Evolutionary conservation across 805 yeast genomes (phyloP), one percentile per base, ranked within the genome.

Genomic region (Hyphopichia homilentoma): DNA sequence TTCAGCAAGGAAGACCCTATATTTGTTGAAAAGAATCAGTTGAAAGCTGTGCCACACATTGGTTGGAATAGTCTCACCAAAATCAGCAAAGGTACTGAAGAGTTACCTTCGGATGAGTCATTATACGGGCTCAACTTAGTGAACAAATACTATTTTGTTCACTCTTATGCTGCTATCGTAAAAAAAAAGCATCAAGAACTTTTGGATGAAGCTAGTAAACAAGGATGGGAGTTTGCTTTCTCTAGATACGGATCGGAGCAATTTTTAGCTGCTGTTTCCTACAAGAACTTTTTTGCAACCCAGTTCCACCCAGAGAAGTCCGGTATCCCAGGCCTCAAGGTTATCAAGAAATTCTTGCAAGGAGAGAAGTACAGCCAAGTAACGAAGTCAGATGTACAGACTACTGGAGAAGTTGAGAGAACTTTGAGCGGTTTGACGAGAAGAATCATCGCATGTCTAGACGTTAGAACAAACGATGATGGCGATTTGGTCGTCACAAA

Each of bases 261-360:
- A 31, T 93, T 89, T 47, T 65, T 93, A 39, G 94, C 97, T 11
- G 93, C 97, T 1, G 56, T 89, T 23, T 30, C 79, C 19, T 81
- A 73, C 49, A 86, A 72, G 38, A 89, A 87, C 41, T 66, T 90
- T 7, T 85, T 93, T 60, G 96, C 97, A 26, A 93, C 97, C 1
- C 99, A 93, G 58, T 93, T 93, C 59, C 99, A 93, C 60, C 99
- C 99, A n/a, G 99, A 93, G 54, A 93, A 93, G 58, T 86, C 96
- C 3, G 98, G 98, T 8, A 53, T 67, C 15, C 95, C 96, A 4
- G 99, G 99, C 30, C 65, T 93, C 27, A 73, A 75, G 40, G 77
- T 90, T 7, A 73, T 93, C 36, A 72, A 73, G 36, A 75, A 84
- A 17, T 93, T 93, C 53, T 64, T 93, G 45, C 70, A 70, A 23